Evolutionary conservation across 257 asterid genomes (phyloP).

Genomic region (Solanum acaule): DNA sequence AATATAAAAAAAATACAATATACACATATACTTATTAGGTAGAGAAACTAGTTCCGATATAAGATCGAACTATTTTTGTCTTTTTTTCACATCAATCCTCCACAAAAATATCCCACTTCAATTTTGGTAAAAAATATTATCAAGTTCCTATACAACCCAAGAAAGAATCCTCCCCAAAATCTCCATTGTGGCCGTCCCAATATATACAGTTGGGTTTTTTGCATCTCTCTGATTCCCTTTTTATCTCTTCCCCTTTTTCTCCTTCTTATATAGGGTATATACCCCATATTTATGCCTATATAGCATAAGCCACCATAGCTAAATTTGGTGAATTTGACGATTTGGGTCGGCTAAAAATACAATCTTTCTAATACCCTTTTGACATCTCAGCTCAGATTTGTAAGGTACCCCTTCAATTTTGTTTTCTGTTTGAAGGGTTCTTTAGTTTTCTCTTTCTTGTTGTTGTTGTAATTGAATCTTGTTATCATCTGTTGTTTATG

Average conservation of each 20-base stretch:
- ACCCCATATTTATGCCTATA: not conserved
- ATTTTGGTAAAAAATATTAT: not conserved
- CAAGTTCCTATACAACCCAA: not conserved
- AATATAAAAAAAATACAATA: not conserved
- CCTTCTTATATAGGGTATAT: not conserved
- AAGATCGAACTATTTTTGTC: not conserved
- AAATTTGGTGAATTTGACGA: not conserved
- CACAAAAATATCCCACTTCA: too few relatives aligned
- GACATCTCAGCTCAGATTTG: not conserved
- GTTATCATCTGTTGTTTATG: not conserved
- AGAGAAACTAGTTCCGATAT: not conserved
- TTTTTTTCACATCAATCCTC: not conserved
- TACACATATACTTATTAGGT: not conserved
- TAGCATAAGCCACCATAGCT: not conserved
- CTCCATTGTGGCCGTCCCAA: not conserved
- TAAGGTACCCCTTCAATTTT: not conserved
- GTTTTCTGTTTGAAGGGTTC: not conserved
- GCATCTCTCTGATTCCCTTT: not conserved
- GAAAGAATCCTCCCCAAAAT: not conserved
- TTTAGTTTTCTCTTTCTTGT: not conserved
- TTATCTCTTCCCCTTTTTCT: not conserved
- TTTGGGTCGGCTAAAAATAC: not conserved
- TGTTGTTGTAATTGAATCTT: not conserved
- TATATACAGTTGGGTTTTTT: not conserved
- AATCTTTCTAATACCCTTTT: not conserved